A percentile compares a stretch with the other conserved stretches of the same genome.
These are phyloP conservation scores for Candida buenavistaensis DNA, from an alignment of 1,139 yeast species.

Conservation along the genomic window DNA sequence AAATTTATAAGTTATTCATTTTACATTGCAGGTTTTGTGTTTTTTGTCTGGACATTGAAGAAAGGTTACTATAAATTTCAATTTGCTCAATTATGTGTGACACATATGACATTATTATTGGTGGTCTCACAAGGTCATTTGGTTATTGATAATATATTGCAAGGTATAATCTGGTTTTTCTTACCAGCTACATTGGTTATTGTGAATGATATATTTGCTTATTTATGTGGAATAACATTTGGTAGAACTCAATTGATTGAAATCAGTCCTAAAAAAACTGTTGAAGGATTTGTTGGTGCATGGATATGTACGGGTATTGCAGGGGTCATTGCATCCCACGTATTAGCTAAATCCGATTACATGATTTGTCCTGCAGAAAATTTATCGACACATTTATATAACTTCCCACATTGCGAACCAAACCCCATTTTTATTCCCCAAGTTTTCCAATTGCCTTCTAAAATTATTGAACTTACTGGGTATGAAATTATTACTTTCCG, in stretches of 20 bases:
- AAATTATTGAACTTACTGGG: slow-evolving; percentile 44
- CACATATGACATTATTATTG: slow-evolving; percentile 88
- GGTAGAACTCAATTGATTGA: slow-evolving; percentile 92
- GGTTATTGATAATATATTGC: slow-evolving; percentile 83
- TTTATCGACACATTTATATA: slow-evolving; percentile 55
- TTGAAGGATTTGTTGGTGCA: slow-evolving; percentile 97
- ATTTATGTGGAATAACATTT: slow-evolving; percentile 94
- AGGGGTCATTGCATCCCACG: slow-evolving; percentile 63
- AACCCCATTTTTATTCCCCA: slow-evolving; percentile 87
- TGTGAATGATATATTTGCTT: slow-evolving; percentile 94
- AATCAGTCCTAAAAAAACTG: slow-evolving; percentile 94
- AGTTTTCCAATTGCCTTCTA: slow-evolving; percentile 71
- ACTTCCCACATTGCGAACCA: slow-evolving; percentile 65
- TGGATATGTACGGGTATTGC: slow-evolving; percentile 90
- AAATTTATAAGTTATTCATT: slow-evolving; percentile 80
- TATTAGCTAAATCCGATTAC: slow-evolving; percentile 67
- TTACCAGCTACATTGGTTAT: slow-evolving; percentile 90
- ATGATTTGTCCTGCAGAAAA: slow-evolving; percentile 84
- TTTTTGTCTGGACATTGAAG: slow-evolving; percentile 85
- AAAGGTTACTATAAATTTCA: slow-evolving; percentile 90
- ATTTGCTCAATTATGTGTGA: slow-evolving; percentile 88
- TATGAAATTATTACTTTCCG: slow-evolving; percentile 59
- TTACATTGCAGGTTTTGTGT: slow-evolving; percentile 84
- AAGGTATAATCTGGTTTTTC: slow-evolving; percentile 92
- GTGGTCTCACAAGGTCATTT: slow-evolving; percentile 95